Evolutionary conservation across 352 stramenopile species (phyloP).

Genomic region (Globisporangium nodosum): DNA sequence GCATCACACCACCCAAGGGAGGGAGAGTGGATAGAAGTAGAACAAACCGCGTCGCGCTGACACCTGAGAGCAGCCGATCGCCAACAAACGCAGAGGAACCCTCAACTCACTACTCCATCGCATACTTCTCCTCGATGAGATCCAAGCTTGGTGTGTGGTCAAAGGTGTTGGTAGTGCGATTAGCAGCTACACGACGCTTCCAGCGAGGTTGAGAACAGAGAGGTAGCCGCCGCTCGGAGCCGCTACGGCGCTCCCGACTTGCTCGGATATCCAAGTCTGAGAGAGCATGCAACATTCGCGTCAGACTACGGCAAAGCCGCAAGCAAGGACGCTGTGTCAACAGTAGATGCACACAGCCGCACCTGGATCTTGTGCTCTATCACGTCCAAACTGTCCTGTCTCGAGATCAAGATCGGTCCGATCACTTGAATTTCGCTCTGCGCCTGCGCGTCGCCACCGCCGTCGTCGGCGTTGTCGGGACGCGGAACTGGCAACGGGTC

Average conservation of each 20-base stretch:
- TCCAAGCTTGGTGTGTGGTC: not conserved
- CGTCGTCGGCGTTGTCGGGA: slow-evolving; percentile 11
- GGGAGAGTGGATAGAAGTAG: not conserved
- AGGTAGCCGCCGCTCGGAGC: slow-evolving; percentile 38
- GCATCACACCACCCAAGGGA: not conserved
- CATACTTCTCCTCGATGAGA: not conserved
- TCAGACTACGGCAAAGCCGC: not conserved
- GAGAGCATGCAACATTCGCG: not conserved
- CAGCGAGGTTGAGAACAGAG: slow-evolving; percentile 41
- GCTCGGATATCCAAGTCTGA: slow-evolving; percentile 39
- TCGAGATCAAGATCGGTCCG: slow-evolving; percentile 40
- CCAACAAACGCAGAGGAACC: not conserved
- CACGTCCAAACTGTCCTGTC: slow-evolving; percentile 39
- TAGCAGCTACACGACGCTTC: slow-evolving; percentile 27
- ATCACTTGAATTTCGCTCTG: slow-evolving; percentile 21
- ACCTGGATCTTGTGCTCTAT: slow-evolving; percentile 63
- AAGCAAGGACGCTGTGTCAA: not conserved
- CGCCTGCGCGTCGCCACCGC: not conserved
- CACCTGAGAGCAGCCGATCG: not conserved
- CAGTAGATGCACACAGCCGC: not conserved
- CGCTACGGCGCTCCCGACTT: slow-evolving; percentile 25
- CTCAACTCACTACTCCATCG: not conserved
- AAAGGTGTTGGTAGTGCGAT: not conserved
- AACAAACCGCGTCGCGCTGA: not conserved
- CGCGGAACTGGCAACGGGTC: slow-evolving; percentile 22